Conservation (phyloP, 306 rosid genomes). For the Myrica gale region DNA sequence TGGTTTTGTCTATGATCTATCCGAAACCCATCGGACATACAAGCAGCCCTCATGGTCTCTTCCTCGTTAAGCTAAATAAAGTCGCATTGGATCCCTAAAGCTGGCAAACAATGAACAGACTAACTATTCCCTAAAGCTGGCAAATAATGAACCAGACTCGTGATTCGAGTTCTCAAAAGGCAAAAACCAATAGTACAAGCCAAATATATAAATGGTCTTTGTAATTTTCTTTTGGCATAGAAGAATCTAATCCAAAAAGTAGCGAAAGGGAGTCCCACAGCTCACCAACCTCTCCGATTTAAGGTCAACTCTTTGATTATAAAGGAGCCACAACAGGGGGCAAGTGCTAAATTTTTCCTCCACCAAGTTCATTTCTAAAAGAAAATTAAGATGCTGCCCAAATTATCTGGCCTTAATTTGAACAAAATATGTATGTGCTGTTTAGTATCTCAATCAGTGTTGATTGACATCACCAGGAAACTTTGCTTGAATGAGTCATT, state of each 20-base stretch:
- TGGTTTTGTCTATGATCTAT: no score
- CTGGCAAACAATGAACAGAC: neutral
- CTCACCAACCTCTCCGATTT: neutral
- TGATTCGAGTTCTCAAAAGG: neutral
- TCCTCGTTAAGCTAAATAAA: slow-evolving; percentile 2
- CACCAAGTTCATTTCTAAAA: no score
- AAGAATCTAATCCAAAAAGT: no score
- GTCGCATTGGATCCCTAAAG: slow-evolving; percentile 18
- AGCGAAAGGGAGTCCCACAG: neutral
- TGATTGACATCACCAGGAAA: neutral
- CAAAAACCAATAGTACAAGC: no score
- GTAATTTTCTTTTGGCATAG: neutral
- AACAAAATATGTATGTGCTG: no score
- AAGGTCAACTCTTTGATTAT: neutral
- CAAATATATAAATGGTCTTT: neutral
- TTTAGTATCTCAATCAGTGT: neutral
- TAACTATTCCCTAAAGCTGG: slow-evolving; percentile 1
- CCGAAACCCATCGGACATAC: neutral
- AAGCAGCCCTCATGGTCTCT: neutral
- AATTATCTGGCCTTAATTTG: no score
- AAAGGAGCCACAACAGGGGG: no score
- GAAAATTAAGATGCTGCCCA: no score
- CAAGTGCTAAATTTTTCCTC: no score
- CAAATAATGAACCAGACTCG: neutral
- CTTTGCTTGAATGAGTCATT: slow-evolving; percentile 3